A percentile compares a stretch with the other conserved stretches of the same genome.
Conservation (phyloP, 768 basidiomycete genomes). For the Lentinula sp. region DNA sequence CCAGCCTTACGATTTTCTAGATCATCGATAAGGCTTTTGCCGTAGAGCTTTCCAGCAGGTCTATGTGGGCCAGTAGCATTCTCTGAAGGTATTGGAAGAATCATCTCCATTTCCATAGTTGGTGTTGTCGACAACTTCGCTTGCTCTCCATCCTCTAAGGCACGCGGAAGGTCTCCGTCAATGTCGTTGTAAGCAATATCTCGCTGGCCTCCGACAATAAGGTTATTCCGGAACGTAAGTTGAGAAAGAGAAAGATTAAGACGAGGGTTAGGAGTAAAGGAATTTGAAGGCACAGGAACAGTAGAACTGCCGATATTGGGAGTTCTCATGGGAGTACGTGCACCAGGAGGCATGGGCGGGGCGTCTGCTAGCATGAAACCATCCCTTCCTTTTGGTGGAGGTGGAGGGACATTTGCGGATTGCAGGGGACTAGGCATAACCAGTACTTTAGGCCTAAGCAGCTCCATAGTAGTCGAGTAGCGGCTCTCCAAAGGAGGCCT, state of each 20-base stretch:
- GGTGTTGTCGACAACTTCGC: conserved; percentile 33
- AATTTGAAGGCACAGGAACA: conserved; percentile 47
- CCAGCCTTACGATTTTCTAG: conserved; percentile 77
- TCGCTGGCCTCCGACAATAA: conserved; percentile 62
- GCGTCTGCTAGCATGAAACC: conserved; percentile 68
- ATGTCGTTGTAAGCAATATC: conserved; percentile 59
- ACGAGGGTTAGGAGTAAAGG: conserved; percentile 76
- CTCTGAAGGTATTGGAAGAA: conserved; percentile 19
- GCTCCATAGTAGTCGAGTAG: conserved; percentile 67
- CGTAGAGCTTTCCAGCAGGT: conserved; percentile 80
- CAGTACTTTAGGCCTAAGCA: conserved; percentile 86
- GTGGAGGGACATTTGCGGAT: conserved; percentile 25
- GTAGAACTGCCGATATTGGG: conserved; percentile 32
- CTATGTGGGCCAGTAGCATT: conserved; percentile 33
- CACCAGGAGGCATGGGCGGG: conserved; percentile 72
- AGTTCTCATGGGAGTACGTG: conserved; percentile 48
- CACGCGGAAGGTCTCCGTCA: conserved; percentile 59
- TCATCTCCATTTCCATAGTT: conserved; percentile 30
- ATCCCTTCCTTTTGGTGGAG: conserved; percentile 32
- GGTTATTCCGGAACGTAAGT: conserved; percentile 78
- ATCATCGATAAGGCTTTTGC: conserved; percentile 87
- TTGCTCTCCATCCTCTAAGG: conserved; percentile 76
- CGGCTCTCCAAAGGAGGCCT: conserved; percentile 30
- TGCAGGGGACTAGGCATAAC: conserved; percentile 92
- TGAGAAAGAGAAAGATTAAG: conserved; percentile 71